Percentiles rank a stretch among this genome's conserved stretches.
phyloP scores from a whole-genome alignment of 768 basidiomycete genomes.

The Leccinum obscurum region DNA sequence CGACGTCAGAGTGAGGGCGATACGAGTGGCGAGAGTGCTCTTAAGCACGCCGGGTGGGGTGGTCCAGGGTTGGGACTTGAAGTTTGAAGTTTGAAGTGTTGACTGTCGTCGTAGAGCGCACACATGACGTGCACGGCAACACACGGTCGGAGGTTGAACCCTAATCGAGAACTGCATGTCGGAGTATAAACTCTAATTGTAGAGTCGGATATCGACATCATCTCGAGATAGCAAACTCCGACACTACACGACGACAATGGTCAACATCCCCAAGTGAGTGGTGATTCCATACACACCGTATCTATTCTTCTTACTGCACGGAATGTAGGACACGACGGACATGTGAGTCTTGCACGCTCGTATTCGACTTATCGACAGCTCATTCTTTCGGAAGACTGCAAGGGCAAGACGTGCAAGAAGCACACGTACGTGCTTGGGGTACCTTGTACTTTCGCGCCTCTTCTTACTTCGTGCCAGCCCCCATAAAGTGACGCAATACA shows the following conservation, averaged over 20 bases:
- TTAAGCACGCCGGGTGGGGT: background rate
- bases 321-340: slow-evolving; percentile 84
- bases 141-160: background rate
- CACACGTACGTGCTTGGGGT: slow-evolving; percentile 71
- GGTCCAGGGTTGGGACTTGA: background rate
- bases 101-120: no score
- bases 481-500: slow-evolving; percentile 99
- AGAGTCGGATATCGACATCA: slow-evolving; percentile 21
- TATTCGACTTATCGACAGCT: slow-evolving; percentile 1
- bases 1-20: background rate
- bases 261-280: slow-evolving; percentile 92
- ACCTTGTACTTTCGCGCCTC: background rate
- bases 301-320: slow-evolving; percentile 15
- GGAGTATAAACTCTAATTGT: slow-evolving; percentile 21
- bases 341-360: slow-evolving; percentile 55
- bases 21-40: background rate
- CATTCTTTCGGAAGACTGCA: slow-evolving; percentile 66
- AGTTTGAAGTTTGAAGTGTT: no score
- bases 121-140: no score
- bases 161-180: slow-evolving; percentile 1
- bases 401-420: slow-evolving; percentile 95
- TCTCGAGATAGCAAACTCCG: slow-evolving; percentile 14
- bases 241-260: slow-evolving; percentile 56
- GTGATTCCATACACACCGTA: background rate
- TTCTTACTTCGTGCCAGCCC: slow-evolving; percentile 52